Evolutionary conservation across 352 stramenopile species (phyloP).

Genomic region (Blastocystis sp.): DNA sequence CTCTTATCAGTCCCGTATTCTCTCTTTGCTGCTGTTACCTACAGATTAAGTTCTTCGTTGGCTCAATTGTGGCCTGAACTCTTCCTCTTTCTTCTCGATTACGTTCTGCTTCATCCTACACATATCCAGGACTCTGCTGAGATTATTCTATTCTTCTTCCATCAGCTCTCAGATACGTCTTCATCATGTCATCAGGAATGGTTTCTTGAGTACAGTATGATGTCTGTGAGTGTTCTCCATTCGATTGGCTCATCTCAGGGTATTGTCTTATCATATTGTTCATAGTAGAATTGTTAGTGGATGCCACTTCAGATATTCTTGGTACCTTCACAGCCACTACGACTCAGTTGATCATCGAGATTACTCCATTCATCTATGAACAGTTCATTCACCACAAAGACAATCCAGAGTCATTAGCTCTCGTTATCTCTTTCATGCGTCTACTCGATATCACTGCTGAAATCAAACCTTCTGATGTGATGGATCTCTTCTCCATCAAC

Average conservation of each 20-base stretch:
- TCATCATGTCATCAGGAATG: not conserved
- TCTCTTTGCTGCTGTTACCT: not conserved
- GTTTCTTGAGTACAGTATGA: not conserved
- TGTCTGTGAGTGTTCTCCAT: not conserved
- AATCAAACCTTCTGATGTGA: not conserved
- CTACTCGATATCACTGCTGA: not conserved
- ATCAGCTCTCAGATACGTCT: not conserved
- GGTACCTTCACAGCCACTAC: too few relatives aligned
- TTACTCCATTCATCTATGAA: not conserved
- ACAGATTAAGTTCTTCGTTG: not conserved
- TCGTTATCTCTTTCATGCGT: not conserved
- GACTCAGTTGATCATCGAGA: not conserved
- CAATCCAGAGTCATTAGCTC: not conserved
- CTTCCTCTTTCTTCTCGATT: constrained; percentile 20
- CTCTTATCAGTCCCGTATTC: not conserved
- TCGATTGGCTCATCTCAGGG: not conserved
- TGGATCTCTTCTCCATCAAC: not conserved
- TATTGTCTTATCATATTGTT: not conserved
- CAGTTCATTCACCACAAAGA: not conserved
- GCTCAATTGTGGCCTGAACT: not conserved
- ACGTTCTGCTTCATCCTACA: not conserved
- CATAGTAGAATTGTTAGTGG: too few relatives aligned
- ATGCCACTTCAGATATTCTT: too few relatives aligned
- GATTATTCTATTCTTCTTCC: not conserved
- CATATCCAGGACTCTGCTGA: not conserved